Evolutionary conservation across 2,329 filamentous ascomycete species (phyloP), one percentile per base, ranked within the genome.

Genomic region (Coniella vitis): DNA sequence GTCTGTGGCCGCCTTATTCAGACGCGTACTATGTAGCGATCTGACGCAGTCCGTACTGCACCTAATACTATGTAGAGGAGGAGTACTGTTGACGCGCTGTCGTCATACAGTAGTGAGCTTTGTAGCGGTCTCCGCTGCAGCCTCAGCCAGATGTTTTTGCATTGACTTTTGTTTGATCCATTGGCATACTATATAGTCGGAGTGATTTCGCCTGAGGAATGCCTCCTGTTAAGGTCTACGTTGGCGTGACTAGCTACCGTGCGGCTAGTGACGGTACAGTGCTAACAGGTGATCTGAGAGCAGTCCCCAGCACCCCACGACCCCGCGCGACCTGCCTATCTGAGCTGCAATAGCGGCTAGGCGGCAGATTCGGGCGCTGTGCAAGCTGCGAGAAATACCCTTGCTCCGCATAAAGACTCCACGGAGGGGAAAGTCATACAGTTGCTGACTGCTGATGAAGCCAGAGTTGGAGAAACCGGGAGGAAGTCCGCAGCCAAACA

Each of bases 261-360:
- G 17, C 40, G 40, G 40, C 17, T 43, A 20, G 25, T 32, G 17
- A 20, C 45, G 46, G 49, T 52, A 48, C 31, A 35, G 1, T 41
- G 21, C 40, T 52, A 52, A 52, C 49, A 52, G 47, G 49, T 45
- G 45, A 39, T 35, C 46, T 40, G 10, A 10, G 25, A 29, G 10
- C n/a, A 29, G 25, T 29, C 42, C n/a, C n/a, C 16, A 36, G n/a
- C 21, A 21, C 25, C 13, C n/a, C n/a, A 19, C 32, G 29, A 45
- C 29, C 36, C 34, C 46, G 25, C 37, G 41, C 37, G 25, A 52
- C 49, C 46, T 52, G 49, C 49, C 46, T 39, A 34, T 45, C 37
- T 38, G 42, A 49, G 49, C 40, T 34, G 31, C 29, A 17, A 21
- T 12, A n/a, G 12, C 2, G 20, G 21, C 8, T 3, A 41, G 38